Evolutionary conservation across 192 early-diverging fungal species (phyloP).

Genomic region (Coemansia sp.): DNA sequence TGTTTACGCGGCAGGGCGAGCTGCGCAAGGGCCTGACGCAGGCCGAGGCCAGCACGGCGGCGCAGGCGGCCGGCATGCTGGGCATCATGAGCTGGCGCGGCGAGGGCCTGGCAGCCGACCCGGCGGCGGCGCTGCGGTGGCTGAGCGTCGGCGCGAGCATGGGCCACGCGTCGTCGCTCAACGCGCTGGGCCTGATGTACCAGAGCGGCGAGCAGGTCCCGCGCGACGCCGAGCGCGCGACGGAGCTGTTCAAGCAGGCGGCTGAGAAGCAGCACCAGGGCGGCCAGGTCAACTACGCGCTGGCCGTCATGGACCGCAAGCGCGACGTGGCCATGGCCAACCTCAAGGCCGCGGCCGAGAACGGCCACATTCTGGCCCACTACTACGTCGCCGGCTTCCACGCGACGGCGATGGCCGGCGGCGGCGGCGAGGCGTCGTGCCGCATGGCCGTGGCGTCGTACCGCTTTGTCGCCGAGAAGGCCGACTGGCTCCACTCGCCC

Average conservation of each 20-base stretch:
- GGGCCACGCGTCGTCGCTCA: conserved; percentile 67
- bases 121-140: conserved; percentile 72
- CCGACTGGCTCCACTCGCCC: conserved; percentile 81
- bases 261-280: conserved; percentile 73
- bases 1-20: conserved; percentile 31
- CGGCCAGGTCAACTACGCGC: conserved; percentile 77
- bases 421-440: conserved; percentile 63
- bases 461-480: conserved; percentile 82
- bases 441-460: conserved; percentile 71
- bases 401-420: conserved; percentile 72
- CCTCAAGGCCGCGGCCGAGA: conserved; percentile 64
- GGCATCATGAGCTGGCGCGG: conserved; percentile 93
- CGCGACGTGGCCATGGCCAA: conserved; percentile 58
- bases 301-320: conserved; percentile 23
- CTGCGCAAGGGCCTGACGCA: conserved; percentile 28
- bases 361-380: conserved; percentile 75
- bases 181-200: conserved; percentile 86
- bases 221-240: conserved; percentile 62
- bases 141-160: conserved; percentile 71
- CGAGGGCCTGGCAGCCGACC: conserved; percentile 73
- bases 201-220: conserved; percentile 66
- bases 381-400: conserved; percentile 57
- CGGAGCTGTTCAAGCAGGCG: conserved; percentile 69
- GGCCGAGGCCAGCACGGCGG: conserved; percentile 50
- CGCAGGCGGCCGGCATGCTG: conserved; percentile 76